Conservation (phyloP, 306 rosid species). For the Quercus gilva region DNA sequence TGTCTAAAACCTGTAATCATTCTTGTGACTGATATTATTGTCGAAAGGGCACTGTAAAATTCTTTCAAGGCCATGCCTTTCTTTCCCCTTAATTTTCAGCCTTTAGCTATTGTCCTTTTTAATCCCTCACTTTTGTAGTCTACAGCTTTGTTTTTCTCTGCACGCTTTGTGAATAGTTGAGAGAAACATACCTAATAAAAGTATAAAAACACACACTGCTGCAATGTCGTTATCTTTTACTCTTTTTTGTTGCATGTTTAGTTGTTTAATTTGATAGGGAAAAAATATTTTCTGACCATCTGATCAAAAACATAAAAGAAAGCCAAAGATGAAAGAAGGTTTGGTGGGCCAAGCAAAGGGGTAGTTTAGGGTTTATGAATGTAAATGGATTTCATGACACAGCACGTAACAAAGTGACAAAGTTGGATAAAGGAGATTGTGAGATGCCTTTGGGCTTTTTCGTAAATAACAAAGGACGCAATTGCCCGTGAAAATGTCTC, state of each 20-base stretch:
- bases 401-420: constrained; percentile 46
- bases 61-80: constrained; percentile 4
- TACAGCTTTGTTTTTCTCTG: no score
- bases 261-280: no score
- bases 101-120: constrained; percentile 17
- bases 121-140: background rate
- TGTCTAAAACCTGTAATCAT: constrained; percentile 38
- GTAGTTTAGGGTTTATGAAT: background rate
- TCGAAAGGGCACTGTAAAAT: constrained; percentile 34
- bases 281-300: no score
- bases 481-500: constrained; percentile 66
- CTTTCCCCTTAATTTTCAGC: constrained; percentile 5
- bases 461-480: constrained; percentile 52
- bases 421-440: constrained; percentile 33
- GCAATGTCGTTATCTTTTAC: no score
- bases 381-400: constrained; percentile 6
- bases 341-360: constrained; percentile 4
- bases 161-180: no score
- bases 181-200: no score
- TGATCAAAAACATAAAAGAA: background rate
- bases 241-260: no score
- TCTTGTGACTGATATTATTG: constrained; percentile 35
- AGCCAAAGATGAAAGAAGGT: background rate
- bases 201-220: no score
- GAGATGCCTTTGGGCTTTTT: constrained; percentile 35